phyloP scores from a whole-genome alignment of 805 yeast genomes.

The Debaryomyces prosopidis region DNA sequence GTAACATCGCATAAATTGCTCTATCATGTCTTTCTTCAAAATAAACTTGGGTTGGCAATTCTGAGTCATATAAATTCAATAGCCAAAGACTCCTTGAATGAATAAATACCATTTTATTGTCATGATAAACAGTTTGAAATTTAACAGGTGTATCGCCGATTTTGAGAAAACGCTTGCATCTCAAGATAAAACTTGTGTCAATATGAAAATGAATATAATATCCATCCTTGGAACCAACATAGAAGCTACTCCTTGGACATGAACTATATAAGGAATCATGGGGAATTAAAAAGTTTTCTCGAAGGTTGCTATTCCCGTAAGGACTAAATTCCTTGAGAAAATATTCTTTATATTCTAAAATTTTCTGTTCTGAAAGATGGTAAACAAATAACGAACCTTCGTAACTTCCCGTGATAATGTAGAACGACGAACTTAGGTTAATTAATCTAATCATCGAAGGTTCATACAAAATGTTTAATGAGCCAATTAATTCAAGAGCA shows the following conservation, averaged over 20 bases:
- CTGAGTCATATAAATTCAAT: constrained; percentile 25
- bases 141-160: constrained; percentile 28
- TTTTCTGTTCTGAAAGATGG: not conserved
- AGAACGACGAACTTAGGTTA: not conserved
- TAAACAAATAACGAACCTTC: constrained; percentile 14
- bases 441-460: constrained; percentile 14
- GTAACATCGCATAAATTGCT: constrained; percentile 16
- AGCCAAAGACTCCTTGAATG: constrained; percentile 33
- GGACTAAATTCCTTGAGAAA: constrained; percentile 6
- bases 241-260: constrained; percentile 7
- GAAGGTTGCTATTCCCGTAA: not conserved
- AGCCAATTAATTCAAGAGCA: not conserved
- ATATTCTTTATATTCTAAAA: not conserved
- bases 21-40: constrained; percentile 39
- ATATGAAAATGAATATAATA: constrained; percentile 18
- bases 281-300: constrained; percentile 17
- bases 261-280: constrained; percentile 13
- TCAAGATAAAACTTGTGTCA: constrained; percentile 1
- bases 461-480: constrained; percentile 6
- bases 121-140: constrained; percentile 13
- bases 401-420: constrained; percentile 17
- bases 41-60: constrained; percentile 28
- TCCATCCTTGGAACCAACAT: constrained; percentile 37
- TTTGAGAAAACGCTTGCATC: constrained; percentile 16
- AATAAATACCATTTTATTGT: constrained; percentile 22